phyloP scores from a whole-genome alignment of 1,284 basidiomycete genomes.

The Puccinia novopanici region DNA sequence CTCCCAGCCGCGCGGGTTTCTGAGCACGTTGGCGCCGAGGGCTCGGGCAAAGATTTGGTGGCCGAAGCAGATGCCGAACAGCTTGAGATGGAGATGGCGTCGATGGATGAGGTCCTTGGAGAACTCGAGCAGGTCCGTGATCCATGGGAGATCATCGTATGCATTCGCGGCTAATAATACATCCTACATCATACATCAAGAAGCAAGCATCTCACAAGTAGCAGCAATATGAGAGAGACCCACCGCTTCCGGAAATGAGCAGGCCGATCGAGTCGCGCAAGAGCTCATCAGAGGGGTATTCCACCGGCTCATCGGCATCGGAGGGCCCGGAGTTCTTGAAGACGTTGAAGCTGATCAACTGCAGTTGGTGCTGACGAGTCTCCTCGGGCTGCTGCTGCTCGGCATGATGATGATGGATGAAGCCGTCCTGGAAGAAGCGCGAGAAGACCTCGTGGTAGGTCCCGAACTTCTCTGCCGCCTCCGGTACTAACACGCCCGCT shows the following conservation, averaged over 20 bases:
- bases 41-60: slow-evolving; percentile 36
- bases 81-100: not conserved
- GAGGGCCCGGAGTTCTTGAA: not conserved
- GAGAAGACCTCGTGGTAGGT: slow-evolving; percentile 33
- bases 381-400: not conserved
- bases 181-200: not conserved
- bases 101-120: not conserved
- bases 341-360: slow-evolving; percentile 23
- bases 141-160: slow-evolving; percentile 32
- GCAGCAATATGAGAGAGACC: not conserved
- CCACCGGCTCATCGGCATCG: not conserved
- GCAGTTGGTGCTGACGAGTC: not conserved
- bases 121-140: slow-evolving; percentile 16
- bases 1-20: slow-evolving; percentile 30
- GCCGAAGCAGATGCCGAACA: slow-evolving; percentile 42
- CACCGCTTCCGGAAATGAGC: slow-evolving; percentile 35
- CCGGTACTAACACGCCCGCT: slow-evolving; percentile 10
- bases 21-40: slow-evolving; percentile 13
- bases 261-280: slow-evolving; percentile 13
- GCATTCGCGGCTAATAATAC: slow-evolving; percentile 18
- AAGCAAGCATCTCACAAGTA: not conserved
- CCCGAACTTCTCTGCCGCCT: slow-evolving; percentile 2
- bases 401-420: not conserved
- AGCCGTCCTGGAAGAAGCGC: slow-evolving; percentile 16
- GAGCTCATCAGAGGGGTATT: slow-evolving; percentile 15